These are phyloP conservation scores for Suillus subalutaceus DNA, from an alignment of 768 basidiomycete genomes.

Conservation along the genomic window DNA sequence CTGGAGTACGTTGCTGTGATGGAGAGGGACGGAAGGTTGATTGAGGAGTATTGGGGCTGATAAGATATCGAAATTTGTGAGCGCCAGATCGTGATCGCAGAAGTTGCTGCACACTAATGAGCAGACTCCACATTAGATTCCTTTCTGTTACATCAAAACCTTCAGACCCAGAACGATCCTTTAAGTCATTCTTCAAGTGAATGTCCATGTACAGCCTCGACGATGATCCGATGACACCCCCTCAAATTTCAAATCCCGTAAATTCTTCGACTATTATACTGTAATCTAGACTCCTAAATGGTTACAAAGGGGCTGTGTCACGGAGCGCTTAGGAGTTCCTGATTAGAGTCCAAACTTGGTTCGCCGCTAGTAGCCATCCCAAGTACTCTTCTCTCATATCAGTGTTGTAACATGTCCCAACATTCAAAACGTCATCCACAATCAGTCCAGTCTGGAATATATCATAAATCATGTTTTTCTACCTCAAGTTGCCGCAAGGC, in stretches of 20 bases:
- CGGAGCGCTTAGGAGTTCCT: too few species aligned
- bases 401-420: background rate
- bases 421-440: background rate
- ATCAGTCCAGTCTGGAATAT: constrained; percentile 25
- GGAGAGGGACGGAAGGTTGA: constrained; percentile 65
- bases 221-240: background rate
- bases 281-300: background rate
- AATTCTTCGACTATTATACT: background rate
- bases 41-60: constrained; percentile 83
- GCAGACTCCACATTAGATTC: background rate
- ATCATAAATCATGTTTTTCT: constrained; percentile 46
- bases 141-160: background rate
- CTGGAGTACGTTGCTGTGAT: too few species aligned
- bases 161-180: background rate
- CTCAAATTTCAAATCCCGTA: background rate
- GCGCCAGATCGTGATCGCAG: background rate
- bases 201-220: background rate
- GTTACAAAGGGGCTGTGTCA: too few species aligned
- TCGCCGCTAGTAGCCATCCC: too few species aligned
- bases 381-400: too few species aligned
- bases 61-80: background rate
- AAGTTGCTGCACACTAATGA: background rate
- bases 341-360: too few species aligned
- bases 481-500: constrained; percentile 42
- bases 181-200: background rate